These are phyloP conservation scores for Jaenimonas drosophilae DNA, from an alignment of 208 protist genomes.

Conservation along the genomic window DNA sequence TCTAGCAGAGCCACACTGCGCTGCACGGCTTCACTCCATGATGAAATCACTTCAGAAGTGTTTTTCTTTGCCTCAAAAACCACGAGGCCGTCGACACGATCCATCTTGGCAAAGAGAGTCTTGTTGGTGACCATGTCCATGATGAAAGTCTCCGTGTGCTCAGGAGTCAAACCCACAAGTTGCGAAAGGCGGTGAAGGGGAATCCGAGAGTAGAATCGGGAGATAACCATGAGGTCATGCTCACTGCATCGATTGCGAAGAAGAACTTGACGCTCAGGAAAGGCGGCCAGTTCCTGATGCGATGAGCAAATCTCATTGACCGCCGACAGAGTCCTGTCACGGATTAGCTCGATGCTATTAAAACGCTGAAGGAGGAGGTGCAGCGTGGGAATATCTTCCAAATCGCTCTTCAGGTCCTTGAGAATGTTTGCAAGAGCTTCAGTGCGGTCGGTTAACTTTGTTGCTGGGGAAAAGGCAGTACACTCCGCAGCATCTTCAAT, in stretches of 20 bases:
- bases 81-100: slow-evolving; percentile 88
- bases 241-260: slow-evolving; percentile 91
- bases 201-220: slow-evolving; percentile 93
- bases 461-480: slow-evolving; percentile 55
- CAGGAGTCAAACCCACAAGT: slow-evolving; percentile 82
- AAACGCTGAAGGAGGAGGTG: slow-evolving; percentile 68
- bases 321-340: slow-evolving; percentile 44
- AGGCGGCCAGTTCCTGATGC: slow-evolving; percentile 58
- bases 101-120: slow-evolving; percentile 91
- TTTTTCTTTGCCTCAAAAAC: slow-evolving; percentile 87
- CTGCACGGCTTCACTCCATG: slow-evolving; percentile 83
- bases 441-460: slow-evolving; percentile 42
- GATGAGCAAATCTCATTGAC: slow-evolving; percentile 48
- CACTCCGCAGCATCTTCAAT: slow-evolving; percentile 75
- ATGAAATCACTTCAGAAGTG: slow-evolving; percentile 79
- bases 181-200: slow-evolving; percentile 77
- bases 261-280: slow-evolving; percentile 47
- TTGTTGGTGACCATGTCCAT: slow-evolving; percentile 87
- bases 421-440: slow-evolving; percentile 35
- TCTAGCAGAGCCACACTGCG: slow-evolving; percentile 86
- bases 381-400: slow-evolving; percentile 67
- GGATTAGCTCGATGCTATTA: slow-evolving; percentile 81
- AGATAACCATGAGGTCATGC: slow-evolving; percentile 93
- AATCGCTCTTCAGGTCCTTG: slow-evolving; percentile 39
- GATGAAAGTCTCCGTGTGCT: slow-evolving; percentile 89